Base-by-base conservation (phyloP, 441 rosid genomes). In the Arabidopsis hybrid region DNA sequence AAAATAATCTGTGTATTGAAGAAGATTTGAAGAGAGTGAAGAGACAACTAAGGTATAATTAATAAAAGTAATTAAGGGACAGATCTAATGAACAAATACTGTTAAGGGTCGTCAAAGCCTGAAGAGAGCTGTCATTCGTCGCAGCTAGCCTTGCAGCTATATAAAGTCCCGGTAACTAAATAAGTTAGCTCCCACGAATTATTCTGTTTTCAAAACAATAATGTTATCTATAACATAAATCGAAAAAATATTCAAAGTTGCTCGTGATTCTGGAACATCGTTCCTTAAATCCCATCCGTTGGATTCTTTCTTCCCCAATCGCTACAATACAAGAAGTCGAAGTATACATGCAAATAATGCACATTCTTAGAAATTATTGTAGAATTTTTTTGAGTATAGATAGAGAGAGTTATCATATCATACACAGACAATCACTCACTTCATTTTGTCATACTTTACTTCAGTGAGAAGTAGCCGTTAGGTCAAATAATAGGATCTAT, bases 111-210 rank as follows among this genome's bases (percentile, higher is more conserved):
- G 26, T 21, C 26, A 74, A 74, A 60, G 56, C 47, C 18, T 74
- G 68, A 42, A 67, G 62, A 67, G 63, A 75, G 78, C 26, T 62
- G 73, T 74, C 73, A 74, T 60, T 74, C 69, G 8, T 60, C 18
- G 45, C 56, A 73, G 39, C 57, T 72, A 64, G 32, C 77, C 32
- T 31, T 65, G 29, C 65, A 62, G 46, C 31, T 65, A 11, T 31
- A 63, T 6, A 10, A 10, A 46, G 26, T n/a, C 43, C 43, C 55
- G 55, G 42, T 39, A 72, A 62, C 31, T 16, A 46, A 50, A 31
- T 31, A 31, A 50, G 31, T 50, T 18, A 21, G 32, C 13, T 51
- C 42, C 55, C 1, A 35, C 42, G 53, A 45, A 45, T 56, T 21
- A 34, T 62, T 32, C 14, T 31, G 32, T 34, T 32, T 57, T 7